A percentile compares a stretch with the other conserved stretches of the same genome.
Conservation (phyloP, 2,329 filamentous ascomycete species). For the Epichloe bromicola region DNA sequence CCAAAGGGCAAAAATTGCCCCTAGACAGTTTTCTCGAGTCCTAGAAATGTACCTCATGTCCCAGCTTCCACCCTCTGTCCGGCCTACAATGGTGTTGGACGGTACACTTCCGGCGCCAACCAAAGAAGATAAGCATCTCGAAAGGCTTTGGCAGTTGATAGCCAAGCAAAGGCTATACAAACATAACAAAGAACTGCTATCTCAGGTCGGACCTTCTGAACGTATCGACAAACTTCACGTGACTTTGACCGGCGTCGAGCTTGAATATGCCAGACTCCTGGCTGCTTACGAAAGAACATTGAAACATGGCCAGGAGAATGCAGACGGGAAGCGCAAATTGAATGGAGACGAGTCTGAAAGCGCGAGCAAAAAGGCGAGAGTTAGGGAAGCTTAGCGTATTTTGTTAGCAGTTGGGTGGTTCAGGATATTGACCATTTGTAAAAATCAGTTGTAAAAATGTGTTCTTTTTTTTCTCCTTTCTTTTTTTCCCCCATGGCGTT, state of each 20-base stretch:
- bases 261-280: slow-evolving; percentile 59
- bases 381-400: slow-evolving; percentile 19
- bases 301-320: slow-evolving; percentile 12
- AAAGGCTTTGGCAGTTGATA: slow-evolving; percentile 59
- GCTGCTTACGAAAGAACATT: slow-evolving; percentile 28
- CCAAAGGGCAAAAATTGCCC: slow-evolving; percentile 54
- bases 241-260: slow-evolving; percentile 53
- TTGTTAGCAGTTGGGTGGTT: background rate
- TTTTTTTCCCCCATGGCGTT: background rate
- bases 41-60: slow-evolving; percentile 65
- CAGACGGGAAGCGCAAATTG: slow-evolving; percentile 35
- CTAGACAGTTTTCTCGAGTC: slow-evolving; percentile 62
- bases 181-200: slow-evolving; percentile 59
- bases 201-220: slow-evolving; percentile 55
- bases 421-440: background rate
- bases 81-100: slow-evolving; percentile 34
- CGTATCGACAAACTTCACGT: slow-evolving; percentile 60
- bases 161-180: slow-evolving; percentile 67
- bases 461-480: too few relatives aligned
- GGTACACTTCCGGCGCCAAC: slow-evolving; percentile 31
- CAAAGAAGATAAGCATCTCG: slow-evolving; percentile 46
- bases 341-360: slow-evolving; percentile 15
- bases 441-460: background rate
- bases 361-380: slow-evolving; percentile 32
- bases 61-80: slow-evolving; percentile 40